phyloP scores from a whole-genome alignment of 768 basidiomycete genomes.

The Exsudoporus frostii region DNA sequence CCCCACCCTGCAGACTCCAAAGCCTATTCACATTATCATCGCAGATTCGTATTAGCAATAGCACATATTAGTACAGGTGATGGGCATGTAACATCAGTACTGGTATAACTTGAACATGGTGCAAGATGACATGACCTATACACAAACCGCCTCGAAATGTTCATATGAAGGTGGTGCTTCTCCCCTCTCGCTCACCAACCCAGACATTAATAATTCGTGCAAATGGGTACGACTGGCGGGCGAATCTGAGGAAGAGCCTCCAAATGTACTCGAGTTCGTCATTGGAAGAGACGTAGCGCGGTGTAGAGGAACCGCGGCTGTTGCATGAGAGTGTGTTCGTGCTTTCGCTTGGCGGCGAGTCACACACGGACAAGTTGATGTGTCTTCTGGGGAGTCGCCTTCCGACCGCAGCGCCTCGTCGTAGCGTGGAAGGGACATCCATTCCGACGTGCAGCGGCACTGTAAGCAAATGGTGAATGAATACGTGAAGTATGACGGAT shows the following conservation, averaged over 20 bases:
- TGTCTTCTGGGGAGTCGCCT: constrained; percentile 2
- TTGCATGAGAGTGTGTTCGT: neutral
- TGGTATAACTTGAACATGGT: neutral
- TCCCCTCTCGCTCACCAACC: constrained; percentile 76
- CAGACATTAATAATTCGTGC: constrained; percentile 79
- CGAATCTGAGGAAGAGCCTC: constrained; percentile 25
- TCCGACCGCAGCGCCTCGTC: constrained; percentile 34
- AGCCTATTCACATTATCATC: neutral
- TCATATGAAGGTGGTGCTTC: constrained; percentile 69
- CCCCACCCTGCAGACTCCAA: too few species aligned
- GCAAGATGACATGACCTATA: neutral
- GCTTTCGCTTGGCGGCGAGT: constrained; percentile 10
- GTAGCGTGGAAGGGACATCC: constrained; percentile 77
- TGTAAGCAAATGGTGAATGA: constrained; percentile 24
- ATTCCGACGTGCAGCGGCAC: constrained; percentile 82
- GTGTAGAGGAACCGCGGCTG: constrained; percentile 14
- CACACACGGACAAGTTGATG: constrained; percentile 45
- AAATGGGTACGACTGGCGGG: constrained; percentile 46
- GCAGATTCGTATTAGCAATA: neutral
- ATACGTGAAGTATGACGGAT: neutral
- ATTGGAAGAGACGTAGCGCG: constrained; percentile 35
- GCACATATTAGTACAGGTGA: neutral
- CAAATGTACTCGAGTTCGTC: constrained; percentile 27
- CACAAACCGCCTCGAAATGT: neutral
- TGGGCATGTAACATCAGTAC: neutral